A percentile compares a stretch with the other conserved stretches of the same genome.
Evolutionary conservation across 176 grass and related monocot species (phyloP).

Genomic region (Juncus inflexus): DNA sequence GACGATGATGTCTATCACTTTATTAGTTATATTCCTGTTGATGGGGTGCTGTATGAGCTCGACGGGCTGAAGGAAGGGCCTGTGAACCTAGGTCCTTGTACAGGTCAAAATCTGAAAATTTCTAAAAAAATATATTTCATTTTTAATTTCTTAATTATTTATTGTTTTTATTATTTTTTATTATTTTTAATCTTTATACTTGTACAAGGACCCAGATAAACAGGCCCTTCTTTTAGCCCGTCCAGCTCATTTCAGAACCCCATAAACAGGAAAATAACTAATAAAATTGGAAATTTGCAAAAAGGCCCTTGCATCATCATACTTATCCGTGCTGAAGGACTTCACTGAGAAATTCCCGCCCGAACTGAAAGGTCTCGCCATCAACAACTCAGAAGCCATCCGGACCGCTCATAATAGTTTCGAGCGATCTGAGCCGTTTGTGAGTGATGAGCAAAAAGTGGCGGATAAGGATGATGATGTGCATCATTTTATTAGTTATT

Average conservation of each 20-base stretch:
- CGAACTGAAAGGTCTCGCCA: conserved; percentile 82
- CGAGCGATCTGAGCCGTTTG: conserved; percentile 72
- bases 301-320: conserved; percentile 44
- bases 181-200: no score
- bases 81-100: conserved; percentile 61
- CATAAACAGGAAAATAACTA: no score
- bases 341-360: conserved; percentile 90
- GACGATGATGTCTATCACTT: conserved; percentile 97
- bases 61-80: conserved; percentile 96
- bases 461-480: conserved; percentile 78
- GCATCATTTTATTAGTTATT: conserved; percentile 91
- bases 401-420: conserved; percentile 66
- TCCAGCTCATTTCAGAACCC: no score
- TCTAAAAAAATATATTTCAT: no score
- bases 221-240: no score
- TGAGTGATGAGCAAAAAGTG: conserved; percentile 68
- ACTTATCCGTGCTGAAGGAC: conserved; percentile 70
- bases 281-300: no score
- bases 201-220: no score
- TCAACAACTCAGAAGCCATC: conserved; percentile 83
- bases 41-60: conserved; percentile 76
- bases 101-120: conserved; percentile 6
- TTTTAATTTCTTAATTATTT: no score
- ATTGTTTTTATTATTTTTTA: no score
- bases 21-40: conserved; percentile 86